Conservation (phyloP, 2,329 filamentous ascomycete species). For the Aspergillus novofumigatus region DNA sequence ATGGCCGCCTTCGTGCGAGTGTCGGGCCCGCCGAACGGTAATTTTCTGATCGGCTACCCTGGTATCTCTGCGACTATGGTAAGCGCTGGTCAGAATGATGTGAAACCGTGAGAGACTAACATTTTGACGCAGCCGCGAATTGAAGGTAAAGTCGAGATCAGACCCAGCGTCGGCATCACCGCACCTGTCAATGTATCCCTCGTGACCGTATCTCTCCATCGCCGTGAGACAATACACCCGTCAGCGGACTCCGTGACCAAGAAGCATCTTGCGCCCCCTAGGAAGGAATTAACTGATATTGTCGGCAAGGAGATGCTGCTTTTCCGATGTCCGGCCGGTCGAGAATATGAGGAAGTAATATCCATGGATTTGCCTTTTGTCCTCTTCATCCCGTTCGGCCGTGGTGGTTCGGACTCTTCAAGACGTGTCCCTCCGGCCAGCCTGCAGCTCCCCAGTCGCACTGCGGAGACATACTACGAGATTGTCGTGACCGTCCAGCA, state of each 20-base stretch:
- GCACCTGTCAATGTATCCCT: conserved; percentile 87
- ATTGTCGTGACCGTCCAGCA: conserved; percentile 94
- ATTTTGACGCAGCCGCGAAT: conserved; percentile 70
- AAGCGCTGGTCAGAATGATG: conserved; percentile 41
- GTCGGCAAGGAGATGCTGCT: conserved; percentile 94
- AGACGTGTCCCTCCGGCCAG: conserved; percentile 88
- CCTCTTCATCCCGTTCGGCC: conserved; percentile 92
- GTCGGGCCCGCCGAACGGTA: conserved; percentile 94
- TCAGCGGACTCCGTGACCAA: conserved; percentile 91
- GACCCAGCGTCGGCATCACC: conserved; percentile 77
- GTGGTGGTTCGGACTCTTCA: conserved; percentile 84
- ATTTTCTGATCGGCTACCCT: conserved; percentile 93
- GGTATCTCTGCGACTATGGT: conserved; percentile 97
- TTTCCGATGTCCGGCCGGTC: conserved; percentile 78
- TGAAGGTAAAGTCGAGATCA: conserved; percentile 95
- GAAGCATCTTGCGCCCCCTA: conserved; percentile 81
- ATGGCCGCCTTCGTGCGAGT: conserved; percentile 88
- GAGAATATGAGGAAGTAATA: conserved; percentile 81
- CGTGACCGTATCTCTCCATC: conserved; percentile 88
- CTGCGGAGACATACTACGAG: conserved; percentile 96
- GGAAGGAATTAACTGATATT: conserved; percentile 85
- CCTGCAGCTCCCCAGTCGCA: conserved; percentile 82
- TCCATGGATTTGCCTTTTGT: conserved; percentile 97
- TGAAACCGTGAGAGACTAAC: neutral
- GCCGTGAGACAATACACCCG: conserved; percentile 93